Percentiles rank a stretch among this genome's conserved stretches.
Evolutionary conservation across 768 basidiomycete species (phyloP).

Genomic region (Trametes meyenii): DNA sequence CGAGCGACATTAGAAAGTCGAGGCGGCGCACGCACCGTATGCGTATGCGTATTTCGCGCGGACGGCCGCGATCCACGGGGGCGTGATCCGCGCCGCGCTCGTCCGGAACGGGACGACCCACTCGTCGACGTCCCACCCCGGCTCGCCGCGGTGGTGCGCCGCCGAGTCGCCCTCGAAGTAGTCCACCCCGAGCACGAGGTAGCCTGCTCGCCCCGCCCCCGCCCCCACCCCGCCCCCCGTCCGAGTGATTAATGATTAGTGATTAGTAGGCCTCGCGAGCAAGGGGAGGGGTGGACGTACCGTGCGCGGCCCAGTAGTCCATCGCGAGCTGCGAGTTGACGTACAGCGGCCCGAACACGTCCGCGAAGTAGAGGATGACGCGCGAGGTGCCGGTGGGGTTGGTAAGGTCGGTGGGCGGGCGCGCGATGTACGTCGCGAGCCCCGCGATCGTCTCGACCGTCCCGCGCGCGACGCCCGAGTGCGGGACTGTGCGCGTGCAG

Average conservation of each 20-base stretch:
- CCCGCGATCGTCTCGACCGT: constrained; percentile 43
- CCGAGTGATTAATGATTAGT: too few relatives aligned
- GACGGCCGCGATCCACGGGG: constrained; percentile 57
- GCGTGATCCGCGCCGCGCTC: constrained; percentile 37
- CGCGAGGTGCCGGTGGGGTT: background rate
- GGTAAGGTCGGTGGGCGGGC: constrained; percentile 35
- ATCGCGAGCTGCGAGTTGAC: constrained; percentile 60
- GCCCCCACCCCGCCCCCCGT: background rate
- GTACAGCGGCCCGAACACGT: constrained; percentile 62
- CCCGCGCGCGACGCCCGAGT: constrained; percentile 40
- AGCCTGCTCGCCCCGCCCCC: constrained; percentile 43
- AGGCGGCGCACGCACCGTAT: constrained; percentile 42
- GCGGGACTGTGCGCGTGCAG: constrained; percentile 56
- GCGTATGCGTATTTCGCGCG: constrained; percentile 47
- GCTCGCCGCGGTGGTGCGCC: constrained; percentile 40
- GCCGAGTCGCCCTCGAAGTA: constrained; percentile 66
- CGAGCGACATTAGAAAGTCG: background rate
- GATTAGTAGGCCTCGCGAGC: background rate
- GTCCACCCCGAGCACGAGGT: constrained; percentile 59
- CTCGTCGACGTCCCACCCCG: constrained; percentile 18
- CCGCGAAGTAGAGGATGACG: constrained; percentile 59
- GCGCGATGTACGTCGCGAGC: constrained; percentile 56
- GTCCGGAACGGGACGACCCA: constrained; percentile 36
- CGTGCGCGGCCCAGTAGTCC: constrained; percentile 64
- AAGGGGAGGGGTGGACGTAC: constrained; percentile 35